Conservation (phyloP, 371 early-diverging fungal species). For the Rhizopus stolonifer region DNA sequence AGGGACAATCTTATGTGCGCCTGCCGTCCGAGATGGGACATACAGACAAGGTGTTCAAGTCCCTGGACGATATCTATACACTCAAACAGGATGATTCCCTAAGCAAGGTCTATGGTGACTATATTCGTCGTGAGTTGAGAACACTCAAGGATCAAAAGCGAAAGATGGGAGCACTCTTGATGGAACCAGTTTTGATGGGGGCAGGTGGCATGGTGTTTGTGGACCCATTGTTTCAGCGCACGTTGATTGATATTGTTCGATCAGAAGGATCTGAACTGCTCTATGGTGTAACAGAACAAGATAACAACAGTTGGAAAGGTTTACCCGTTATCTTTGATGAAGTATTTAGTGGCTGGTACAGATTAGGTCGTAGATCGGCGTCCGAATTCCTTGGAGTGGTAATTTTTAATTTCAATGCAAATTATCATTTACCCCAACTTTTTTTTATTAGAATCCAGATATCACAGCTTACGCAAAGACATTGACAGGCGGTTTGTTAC, state of each 20-base stretch:
- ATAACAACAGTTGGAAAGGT: conserved; percentile 49
- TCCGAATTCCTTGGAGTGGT: conserved; percentile 68
- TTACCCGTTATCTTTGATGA: conserved; percentile 84
- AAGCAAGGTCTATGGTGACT: conserved; percentile 44
- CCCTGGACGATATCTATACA: conserved; percentile 38
- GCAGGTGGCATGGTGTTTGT: conserved; percentile 87
- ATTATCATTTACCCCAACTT: conserved; percentile 7
- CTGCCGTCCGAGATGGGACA: conserved; percentile 33
- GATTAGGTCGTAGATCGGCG: conserved; percentile 67
- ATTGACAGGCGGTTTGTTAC: conserved; percentile 78
- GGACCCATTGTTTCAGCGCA: conserved; percentile 78
- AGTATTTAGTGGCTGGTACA: conserved; percentile 80
- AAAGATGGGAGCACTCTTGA: conserved; percentile 71
- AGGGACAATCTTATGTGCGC: conserved; percentile 55
- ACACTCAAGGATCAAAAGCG: conserved; percentile 45
- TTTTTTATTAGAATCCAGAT: conserved; percentile 61
- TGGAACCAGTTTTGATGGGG: conserved; percentile 82
- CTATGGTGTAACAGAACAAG: conserved; percentile 15
- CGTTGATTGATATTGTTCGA: conserved; percentile 61
- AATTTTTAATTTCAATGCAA: conserved; percentile 25
- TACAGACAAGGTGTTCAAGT: conserved; percentile 25
- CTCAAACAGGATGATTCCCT: conserved; percentile 28
- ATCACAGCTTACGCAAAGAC: conserved; percentile 79
- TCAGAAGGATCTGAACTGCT: conserved; percentile 45
- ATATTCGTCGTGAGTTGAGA: conserved; percentile 48